Evolutionary conservation across 495 filamentous ascomycete genomes (phyloP).

Genomic region (Margaritispora aquatica): DNA sequence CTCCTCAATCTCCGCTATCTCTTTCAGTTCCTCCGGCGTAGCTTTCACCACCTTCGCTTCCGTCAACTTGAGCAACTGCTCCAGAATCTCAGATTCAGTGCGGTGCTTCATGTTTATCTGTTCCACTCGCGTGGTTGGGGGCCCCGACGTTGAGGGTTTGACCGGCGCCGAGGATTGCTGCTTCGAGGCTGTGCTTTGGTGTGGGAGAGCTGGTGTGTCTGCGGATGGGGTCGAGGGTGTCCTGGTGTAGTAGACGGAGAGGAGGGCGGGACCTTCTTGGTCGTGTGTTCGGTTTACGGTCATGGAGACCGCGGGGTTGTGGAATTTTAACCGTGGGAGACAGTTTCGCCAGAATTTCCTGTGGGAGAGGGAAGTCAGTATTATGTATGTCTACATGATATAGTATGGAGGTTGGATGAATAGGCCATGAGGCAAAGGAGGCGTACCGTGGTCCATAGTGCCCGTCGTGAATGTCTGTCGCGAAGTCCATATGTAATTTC

Average conservation of each 20-base stretch:
- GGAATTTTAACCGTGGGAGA: constrained; percentile 84
- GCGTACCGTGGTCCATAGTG: constrained; percentile 74
- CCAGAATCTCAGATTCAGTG: constrained; percentile 58
- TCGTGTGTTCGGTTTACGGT: constrained; percentile 62
- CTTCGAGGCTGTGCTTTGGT: constrained; percentile 11
- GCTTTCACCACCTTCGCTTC: constrained; percentile 54
- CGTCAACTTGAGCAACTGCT: constrained; percentile 60
- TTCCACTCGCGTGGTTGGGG: constrained; percentile 17
- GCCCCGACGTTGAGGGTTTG: constrained; percentile 22
- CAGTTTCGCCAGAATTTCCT: constrained; percentile 84
- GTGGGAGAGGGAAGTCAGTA: constrained; percentile 1
- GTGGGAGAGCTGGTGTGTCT: constrained; percentile 22
- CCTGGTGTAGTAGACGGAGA: constrained; percentile 72
- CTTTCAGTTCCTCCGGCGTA: constrained; percentile 51
- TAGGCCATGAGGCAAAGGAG: neutral
- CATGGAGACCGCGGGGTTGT: constrained; percentile 83
- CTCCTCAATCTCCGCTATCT: constrained; percentile 54
- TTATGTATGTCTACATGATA: neutral
- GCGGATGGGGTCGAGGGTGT: constrained; percentile 23
- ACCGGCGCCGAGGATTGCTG: constrained; percentile 30
- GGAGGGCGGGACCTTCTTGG: constrained; percentile 50
- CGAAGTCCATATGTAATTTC: constrained; percentile 79
- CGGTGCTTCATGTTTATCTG: constrained; percentile 60
- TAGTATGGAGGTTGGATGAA: neutral
- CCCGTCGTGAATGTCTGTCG: constrained; percentile 53